phyloP scores from a whole-genome alignment of 2,329 filamentous ascomycete genomes.

The Dactylellina parvicollis region DNA sequence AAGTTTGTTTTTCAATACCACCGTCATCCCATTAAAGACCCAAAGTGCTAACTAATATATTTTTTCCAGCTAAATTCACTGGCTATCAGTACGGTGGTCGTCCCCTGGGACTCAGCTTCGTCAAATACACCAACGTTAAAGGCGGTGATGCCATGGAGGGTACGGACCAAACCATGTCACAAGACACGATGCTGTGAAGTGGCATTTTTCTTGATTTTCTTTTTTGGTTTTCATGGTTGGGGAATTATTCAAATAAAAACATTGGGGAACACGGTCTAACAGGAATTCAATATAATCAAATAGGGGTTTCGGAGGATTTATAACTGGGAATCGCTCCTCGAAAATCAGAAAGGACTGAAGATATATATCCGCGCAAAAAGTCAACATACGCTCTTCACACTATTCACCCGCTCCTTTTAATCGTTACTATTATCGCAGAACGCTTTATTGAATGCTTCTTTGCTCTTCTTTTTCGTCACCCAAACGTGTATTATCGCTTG shows the following conservation, averaged over 20 bases:
- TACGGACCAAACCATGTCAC: constrained; percentile 81
- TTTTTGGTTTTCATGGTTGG: constrained; percentile 9
- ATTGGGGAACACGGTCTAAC: constrained; percentile 42
- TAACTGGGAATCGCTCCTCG: constrained; percentile 9
- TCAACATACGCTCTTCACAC: constrained; percentile 4
- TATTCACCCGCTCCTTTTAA: not conserved
- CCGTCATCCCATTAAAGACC: not conserved
- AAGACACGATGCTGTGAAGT: constrained; percentile 94
- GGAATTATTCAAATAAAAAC: not conserved
- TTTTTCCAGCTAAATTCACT: constrained; percentile 80
- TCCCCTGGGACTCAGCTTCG: constrained; percentile 89
- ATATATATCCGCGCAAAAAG: not conserved
- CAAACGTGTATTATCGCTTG: constrained; percentile 43
- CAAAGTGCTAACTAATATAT: constrained; percentile 57
- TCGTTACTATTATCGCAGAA: constrained; percentile 11
- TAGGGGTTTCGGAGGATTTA: constrained; percentile 39
- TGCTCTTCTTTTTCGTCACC: constrained; percentile 2
- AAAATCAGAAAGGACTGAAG: not conserved
- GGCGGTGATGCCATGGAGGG: constrained; percentile 82
- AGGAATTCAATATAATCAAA: constrained; percentile 15
- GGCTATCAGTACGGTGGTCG: constrained; percentile 97
- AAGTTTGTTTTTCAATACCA: constrained; percentile 59
- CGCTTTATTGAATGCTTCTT: constrained; percentile 11
- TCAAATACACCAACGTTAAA: constrained; percentile 84
- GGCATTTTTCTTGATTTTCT: constrained; percentile 10